A percentile compares a stretch with the other conserved stretches of the same genome.
These are phyloP conservation scores for Nannochloropsis granulata DNA, from an alignment of 108 stramenopile species.

Conservation along the genomic window DNA sequence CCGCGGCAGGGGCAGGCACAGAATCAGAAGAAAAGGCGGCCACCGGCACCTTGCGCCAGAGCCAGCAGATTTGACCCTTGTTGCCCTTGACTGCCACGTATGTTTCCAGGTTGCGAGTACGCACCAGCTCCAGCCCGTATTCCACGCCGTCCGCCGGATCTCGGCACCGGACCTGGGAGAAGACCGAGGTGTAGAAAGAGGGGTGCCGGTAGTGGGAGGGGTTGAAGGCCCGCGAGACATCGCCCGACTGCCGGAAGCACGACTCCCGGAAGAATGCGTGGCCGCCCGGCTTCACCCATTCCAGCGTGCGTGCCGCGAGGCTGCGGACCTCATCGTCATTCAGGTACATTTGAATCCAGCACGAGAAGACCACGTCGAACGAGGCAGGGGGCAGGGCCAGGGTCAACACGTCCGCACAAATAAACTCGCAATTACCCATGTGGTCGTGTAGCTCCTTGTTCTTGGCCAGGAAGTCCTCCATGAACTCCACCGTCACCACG, in stretches of 20 bases:
- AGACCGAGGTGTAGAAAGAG: not conserved
- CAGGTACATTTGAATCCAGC: not conserved
- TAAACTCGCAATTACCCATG: not conserved
- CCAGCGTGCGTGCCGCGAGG: not conserved
- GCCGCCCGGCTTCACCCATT: not conserved
- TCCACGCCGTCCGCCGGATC: not conserved
- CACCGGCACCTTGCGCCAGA: not conserved
- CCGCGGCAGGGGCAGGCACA: not conserved
- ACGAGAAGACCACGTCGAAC: not conserved
- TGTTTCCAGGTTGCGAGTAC: not conserved
- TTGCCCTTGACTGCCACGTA: not conserved
- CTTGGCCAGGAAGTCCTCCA: not conserved
- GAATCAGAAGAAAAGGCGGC: not conserved
- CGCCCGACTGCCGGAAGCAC: not conserved
- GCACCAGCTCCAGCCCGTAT: not conserved
- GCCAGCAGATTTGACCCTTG: not conserved
- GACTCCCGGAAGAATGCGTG: not conserved
- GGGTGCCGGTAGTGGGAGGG: not conserved
- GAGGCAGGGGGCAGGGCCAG: not conserved
- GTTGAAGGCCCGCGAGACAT: not conserved
- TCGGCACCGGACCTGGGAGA: not conserved
- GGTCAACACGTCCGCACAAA: not conserved
- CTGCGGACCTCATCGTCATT: not conserved
- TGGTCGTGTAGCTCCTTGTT: not conserved
- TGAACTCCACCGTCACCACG: not conserved